Evolutionary conservation across 139 green algal genomes (phyloP).

Genomic region (Tetradesmus obliquus): DNA sequence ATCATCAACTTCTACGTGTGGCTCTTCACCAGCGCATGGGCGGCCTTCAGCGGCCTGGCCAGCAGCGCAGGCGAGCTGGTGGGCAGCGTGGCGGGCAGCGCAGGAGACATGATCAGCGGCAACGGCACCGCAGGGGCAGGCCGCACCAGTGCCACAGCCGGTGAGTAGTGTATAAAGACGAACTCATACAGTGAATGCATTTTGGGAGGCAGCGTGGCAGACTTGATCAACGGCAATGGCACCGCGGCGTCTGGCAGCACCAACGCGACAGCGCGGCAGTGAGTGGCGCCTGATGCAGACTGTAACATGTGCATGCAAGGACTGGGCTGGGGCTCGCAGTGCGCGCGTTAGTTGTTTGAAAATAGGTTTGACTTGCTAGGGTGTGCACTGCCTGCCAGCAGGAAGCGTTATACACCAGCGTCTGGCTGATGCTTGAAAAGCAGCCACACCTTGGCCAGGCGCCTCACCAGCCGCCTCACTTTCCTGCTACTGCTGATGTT

Average conservation of each 20-base stretch:
- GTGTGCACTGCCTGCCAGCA: no score
- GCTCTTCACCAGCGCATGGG: conserved; percentile 21
- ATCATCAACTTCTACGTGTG: conserved; percentile 47
- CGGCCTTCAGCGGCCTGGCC: background rate
- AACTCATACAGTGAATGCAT: no score
- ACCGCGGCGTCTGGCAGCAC: background rate
- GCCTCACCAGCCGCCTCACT: background rate
- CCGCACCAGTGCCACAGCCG: background rate
- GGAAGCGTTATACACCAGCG: no score
- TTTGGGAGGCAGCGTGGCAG: background rate
- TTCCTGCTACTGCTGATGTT: background rate
- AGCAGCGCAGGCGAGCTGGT: background rate
- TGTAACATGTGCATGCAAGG: no score
- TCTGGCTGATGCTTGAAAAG: no score
- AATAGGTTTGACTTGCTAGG: no score
- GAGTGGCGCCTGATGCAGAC: no score
- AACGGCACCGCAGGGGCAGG: background rate
- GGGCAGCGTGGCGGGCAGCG: background rate
- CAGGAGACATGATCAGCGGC: background rate
- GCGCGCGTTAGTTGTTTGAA: no score
- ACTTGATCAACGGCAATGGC: background rate
- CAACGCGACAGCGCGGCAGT: no score
- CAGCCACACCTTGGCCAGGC: no score
- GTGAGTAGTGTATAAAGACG: background rate
- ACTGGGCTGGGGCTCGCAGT: no score